Conservation (phyloP, 495 filamentous ascomycete genomes). For the Podospora conica region DNA sequence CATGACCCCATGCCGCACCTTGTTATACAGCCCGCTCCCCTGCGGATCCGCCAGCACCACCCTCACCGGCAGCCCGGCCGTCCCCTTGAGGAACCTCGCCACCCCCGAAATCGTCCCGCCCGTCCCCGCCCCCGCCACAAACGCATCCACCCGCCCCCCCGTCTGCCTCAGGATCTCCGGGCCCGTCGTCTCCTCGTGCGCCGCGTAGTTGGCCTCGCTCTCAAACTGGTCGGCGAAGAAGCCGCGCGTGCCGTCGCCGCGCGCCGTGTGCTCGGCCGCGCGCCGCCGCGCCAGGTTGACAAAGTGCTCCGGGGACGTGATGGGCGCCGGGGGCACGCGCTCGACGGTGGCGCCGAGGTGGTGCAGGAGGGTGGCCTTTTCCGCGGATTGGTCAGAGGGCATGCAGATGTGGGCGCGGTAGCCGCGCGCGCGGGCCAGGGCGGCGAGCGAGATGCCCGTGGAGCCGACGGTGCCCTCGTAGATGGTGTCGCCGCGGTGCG, state of each 20-base stretch:
- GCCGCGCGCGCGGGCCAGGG: conserved; percentile 77
- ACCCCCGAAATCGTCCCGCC: conserved; percentile 91
- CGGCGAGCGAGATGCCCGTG: conserved; percentile 89
- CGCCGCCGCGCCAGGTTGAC: conserved; percentile 85
- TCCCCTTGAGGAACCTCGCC: conserved; percentile 70
- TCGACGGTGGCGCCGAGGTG: conserved; percentile 89
- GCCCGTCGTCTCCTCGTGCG: conserved; percentile 76
- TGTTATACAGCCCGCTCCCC: conserved; percentile 89
- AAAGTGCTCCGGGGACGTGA: conserved; percentile 84
- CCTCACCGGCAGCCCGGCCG: conserved; percentile 41
- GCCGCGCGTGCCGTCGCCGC: conserved; percentile 46
- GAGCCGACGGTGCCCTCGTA: conserved; percentile 97
- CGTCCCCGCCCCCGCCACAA: conserved; percentile 92
- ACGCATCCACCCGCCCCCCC: conserved; percentile 71
- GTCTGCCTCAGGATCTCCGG: conserved; percentile 85
- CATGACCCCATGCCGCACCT: conserved; percentile 89
- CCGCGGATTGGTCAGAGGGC: conserved; percentile 82
- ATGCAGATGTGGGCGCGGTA: conserved; percentile 96
- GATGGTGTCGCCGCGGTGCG: conserved; percentile 80
- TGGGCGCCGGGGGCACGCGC: conserved; percentile 82
- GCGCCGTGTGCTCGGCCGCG: conserved; percentile 59
- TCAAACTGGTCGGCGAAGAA: conserved; percentile 99
- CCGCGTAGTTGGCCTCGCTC: conserved; percentile 74
- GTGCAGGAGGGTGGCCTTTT: conserved; percentile 83
- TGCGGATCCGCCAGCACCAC: conserved; percentile 91